Conservation (phyloP, 768 basidiomycete genomes). For the Plicaturopsis crispa region DNA sequence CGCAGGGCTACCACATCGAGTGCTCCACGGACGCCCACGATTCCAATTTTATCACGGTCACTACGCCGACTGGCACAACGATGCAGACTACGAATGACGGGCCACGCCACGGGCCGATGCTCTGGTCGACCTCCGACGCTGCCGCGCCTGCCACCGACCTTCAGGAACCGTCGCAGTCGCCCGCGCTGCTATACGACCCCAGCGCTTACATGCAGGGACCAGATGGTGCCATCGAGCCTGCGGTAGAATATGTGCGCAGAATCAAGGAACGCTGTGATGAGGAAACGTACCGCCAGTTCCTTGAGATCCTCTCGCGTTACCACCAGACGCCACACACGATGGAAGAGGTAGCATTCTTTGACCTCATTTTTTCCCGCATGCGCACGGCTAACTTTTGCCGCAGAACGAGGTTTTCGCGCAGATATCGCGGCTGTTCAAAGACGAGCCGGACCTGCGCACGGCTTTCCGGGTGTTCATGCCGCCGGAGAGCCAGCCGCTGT, state of each 20-base stretch:
- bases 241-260: constrained; percentile 93
- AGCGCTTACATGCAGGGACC: no score
- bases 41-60: constrained; percentile 64
- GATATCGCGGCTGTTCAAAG: constrained; percentile 64
- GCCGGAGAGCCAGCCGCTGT: constrained; percentile 40
- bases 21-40: constrained; percentile 60
- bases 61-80: constrained; percentile 63
- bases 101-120: constrained; percentile 25
- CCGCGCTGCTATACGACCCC: not conserved
- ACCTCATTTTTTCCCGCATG: constrained; percentile 9
- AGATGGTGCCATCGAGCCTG: constrained; percentile 33
- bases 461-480: constrained; percentile 77
- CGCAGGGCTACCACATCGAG: constrained; percentile 90
- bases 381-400: not conserved
- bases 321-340: constrained; percentile 52
- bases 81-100: constrained; percentile 49
- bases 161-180: not conserved
- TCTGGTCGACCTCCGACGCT: constrained; percentile 20
- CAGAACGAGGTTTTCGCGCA: constrained; percentile 64
- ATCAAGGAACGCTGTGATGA: constrained; percentile 93
- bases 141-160: constrained; percentile 1
- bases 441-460: constrained; percentile 64
- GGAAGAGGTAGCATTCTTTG: constrained; percentile 39
- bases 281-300: constrained; percentile 75
- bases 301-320: constrained; percentile 66